Percentiles rank a stretch among this genome's conserved stretches.
These are phyloP conservation scores for Elsinoe perseae DNA, from an alignment of 2,329 filamentous ascomycete species.

Conservation along the genomic window DNA sequence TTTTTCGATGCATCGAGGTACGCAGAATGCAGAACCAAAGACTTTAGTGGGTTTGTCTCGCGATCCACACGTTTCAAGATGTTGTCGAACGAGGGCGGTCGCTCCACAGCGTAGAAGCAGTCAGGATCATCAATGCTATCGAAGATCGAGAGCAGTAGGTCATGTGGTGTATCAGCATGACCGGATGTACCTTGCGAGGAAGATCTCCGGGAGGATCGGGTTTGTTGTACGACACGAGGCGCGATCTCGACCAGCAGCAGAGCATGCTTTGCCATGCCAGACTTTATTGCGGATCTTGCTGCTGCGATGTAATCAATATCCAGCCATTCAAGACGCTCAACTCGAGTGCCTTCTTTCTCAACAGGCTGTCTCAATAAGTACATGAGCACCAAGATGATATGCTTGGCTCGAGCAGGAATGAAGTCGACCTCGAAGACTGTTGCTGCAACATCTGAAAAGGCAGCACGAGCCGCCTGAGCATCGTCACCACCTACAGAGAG, in stretches of 20 bases:
- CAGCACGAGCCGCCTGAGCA: slow-evolving; percentile 51
- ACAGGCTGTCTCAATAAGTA: slow-evolving; percentile 78
- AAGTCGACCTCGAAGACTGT: slow-evolving; percentile 33
- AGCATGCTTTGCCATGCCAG: slow-evolving; percentile 80
- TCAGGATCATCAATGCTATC: slow-evolving; percentile 93
- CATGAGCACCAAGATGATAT: slow-evolving; percentile 70
- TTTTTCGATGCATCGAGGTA: slow-evolving; percentile 81
- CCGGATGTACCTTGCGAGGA: slow-evolving; percentile 41
- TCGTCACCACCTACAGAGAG: slow-evolving; percentile 60
- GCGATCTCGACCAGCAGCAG: slow-evolving; percentile 70
- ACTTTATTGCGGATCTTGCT: slow-evolving; percentile 63
- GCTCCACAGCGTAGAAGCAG: slow-evolving; percentile 84
- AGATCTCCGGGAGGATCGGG: slow-evolving; percentile 55
- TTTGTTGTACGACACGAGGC: neutral
- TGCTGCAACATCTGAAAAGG: slow-evolving; percentile 57
- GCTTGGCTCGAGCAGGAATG: slow-evolving; percentile 56
- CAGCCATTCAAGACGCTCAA: slow-evolving; percentile 75
- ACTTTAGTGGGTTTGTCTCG: slow-evolving; percentile 79
- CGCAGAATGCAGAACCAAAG: slow-evolving; percentile 81
- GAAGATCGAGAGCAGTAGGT: slow-evolving; percentile 73
- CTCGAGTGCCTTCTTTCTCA: slow-evolving; percentile 67
- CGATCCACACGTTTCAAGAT: slow-evolving; percentile 80
- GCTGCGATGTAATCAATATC: slow-evolving; percentile 68
- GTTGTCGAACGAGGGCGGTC: slow-evolving; percentile 65
- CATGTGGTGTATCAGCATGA: slow-evolving; percentile 47